A percentile compares a stretch with the other conserved stretches of the same genome.
Conservation (phyloP, 345 rosid species). For the Passiflora organensis region DNA sequence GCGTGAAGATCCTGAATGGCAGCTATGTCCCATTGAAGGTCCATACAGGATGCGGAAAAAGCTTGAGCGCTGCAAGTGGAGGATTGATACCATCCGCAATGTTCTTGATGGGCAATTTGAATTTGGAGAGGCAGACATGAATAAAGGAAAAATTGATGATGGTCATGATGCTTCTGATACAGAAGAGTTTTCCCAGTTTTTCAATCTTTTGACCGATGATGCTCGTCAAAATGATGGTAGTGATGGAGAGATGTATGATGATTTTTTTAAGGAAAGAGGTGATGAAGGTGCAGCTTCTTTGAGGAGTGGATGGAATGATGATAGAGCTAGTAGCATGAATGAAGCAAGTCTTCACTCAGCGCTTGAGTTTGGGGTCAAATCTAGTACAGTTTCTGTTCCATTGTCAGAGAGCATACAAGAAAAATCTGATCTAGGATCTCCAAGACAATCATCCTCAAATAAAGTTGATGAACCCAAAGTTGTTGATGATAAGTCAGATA, state of each 20-base stretch:
- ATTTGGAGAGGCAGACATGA: slow-evolving; percentile 56
- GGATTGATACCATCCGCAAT: slow-evolving; percentile 72
- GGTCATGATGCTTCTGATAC: slow-evolving; percentile 59
- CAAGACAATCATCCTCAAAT: slow-evolving; percentile 58
- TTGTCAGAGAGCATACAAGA: slow-evolving; percentile 61
- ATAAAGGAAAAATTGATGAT: slow-evolving; percentile 50
- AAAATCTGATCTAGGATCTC: slow-evolving; percentile 79
- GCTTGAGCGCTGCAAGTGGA: slow-evolving; percentile 84
- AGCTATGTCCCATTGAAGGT: slow-evolving; percentile 99
- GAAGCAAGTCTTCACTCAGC: slow-evolving; percentile 98
- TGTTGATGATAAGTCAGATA: slow-evolving; percentile 66
- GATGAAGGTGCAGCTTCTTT: slow-evolving; percentile 47
- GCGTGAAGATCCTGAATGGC: slow-evolving; percentile 88
- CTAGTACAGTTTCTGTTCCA: slow-evolving; percentile 67
- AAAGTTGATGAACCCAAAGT: slow-evolving; percentile 58
- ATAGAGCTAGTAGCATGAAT: slow-evolving; percentile 75
- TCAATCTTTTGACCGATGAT: slow-evolving; percentile 45
- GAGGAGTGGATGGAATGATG: slow-evolving; percentile 85
- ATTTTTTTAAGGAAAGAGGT: slow-evolving; percentile 45
- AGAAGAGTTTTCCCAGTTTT: slow-evolving; percentile 55
- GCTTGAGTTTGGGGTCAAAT: slow-evolving; percentile 81
- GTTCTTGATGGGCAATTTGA: slow-evolving; percentile 74
- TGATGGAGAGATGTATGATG: slow-evolving; percentile 58
- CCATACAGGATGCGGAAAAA: slow-evolving; percentile 99
- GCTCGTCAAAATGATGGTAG: slow-evolving; percentile 29